Conservation (phyloP, 2,329 filamentous ascomycete species). For the Paraphoma sp. region DNA sequence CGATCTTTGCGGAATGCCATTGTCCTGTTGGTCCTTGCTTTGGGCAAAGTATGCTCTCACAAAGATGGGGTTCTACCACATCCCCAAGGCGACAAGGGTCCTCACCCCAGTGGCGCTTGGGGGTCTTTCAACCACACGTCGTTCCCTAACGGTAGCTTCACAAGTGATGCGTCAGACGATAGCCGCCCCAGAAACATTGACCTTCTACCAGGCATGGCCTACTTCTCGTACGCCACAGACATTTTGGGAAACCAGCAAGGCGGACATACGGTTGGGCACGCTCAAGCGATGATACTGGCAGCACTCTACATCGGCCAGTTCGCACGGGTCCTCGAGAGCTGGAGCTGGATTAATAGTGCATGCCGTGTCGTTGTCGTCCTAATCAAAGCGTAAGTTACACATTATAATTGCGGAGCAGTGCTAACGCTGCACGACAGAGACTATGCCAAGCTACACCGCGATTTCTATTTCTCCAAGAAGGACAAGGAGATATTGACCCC, state of each 20-base stretch:
- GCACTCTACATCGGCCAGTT: constrained; percentile 90
- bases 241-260: constrained; percentile 84
- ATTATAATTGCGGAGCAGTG: neutral
- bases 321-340: constrained; percentile 85
- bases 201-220: constrained; percentile 85
- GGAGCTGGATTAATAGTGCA: constrained; percentile 69
- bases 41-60: constrained; percentile 80
- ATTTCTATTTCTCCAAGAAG: constrained; percentile 17
- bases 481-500: constrained; percentile 19
- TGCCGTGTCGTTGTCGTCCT: constrained; percentile 71
- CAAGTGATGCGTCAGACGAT: constrained; percentile 32
- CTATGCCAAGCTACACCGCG: constrained; percentile 35
- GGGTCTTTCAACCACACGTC: constrained; percentile 30
- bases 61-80: constrained; percentile 57
- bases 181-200: constrained; percentile 71
- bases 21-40: constrained; percentile 79
- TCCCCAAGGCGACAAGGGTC: constrained; percentile 59
- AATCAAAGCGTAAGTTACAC: constrained; percentile 66
- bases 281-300: constrained; percentile 83
- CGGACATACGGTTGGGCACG: constrained; percentile 79
- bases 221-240: constrained; percentile 84
- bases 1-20: constrained; percentile 69
- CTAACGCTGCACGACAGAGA: constrained; percentile 40
- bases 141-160: constrained; percentile 45
- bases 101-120: constrained; percentile 23